Evolutionary conservation across 805 yeast genomes (phyloP), one percentile per base, ranked within the genome.

Genomic region (Ogataea siamensis): DNA sequence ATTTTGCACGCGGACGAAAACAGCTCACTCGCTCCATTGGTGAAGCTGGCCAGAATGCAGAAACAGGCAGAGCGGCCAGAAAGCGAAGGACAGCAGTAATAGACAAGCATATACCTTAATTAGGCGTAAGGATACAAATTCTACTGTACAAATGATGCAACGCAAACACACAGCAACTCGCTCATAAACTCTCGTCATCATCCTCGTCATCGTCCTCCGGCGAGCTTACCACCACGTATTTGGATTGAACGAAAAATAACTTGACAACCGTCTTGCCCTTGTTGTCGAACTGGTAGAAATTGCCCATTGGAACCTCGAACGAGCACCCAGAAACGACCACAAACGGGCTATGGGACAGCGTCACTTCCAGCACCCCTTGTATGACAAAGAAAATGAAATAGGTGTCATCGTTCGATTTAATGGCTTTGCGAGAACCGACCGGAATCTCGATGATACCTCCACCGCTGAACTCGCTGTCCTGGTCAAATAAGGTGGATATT

Each of bases 251-350:
- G 54, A 86, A 87, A 57, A 84, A 87, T 54, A 88, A 51, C 39
- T 74, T 71, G 0, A 83, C 87, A 22, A 69, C 70, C 12, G 63
- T 66, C 21, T 68, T 63, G 0, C 88, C 83, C 27, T 68, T 70
- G 54, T 86, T 86, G 32, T 70, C 71, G 46, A 88, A 71, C 12
- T 83, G 76, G 59, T 86, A 87, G 28, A 72, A 70, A 54, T 84
- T 85, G 5, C 81, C 83, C 64, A 83, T 74, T 1, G 96, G 96
- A 5, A 89, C 71, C 51, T 83, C 85, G 51, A 88, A 81, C 4
- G 91, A 75, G 37, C 95, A 83, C 1, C 95, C 95, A 39, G 71
- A 66, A 1, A 75, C 70, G 5, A 80, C 83, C 4, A 78, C 62
- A 55, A 88, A 85, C 15, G 65, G 68, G 14, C 68, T 70, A 5